A percentile compares a stretch with the other conserved stretches of the same genome.
These are phyloP conservation scores for Lichtheimia ramosa DNA, from an alignment of 371 early-diverging fungal genomes.

Conservation along the genomic window DNA sequence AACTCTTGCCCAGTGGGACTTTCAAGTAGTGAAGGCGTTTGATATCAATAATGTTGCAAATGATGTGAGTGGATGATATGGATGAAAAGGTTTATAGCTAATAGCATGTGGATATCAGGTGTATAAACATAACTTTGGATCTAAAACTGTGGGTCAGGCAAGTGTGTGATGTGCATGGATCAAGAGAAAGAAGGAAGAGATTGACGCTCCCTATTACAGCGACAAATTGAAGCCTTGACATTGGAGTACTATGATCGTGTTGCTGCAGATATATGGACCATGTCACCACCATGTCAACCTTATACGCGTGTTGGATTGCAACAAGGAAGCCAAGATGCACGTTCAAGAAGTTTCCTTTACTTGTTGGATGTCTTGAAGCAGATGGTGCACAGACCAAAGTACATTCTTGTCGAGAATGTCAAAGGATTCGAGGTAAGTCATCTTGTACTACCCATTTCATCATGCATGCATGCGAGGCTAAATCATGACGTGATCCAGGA, in stretches of 20 bases:
- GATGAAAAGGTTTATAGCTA: not conserved
- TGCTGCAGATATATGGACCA: conserved; percentile 76
- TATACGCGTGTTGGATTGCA: conserved; percentile 80
- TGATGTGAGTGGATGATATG: conserved; percentile 39
- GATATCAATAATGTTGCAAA: conserved; percentile 84
- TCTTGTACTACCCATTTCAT: not conserved
- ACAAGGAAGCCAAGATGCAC: conserved; percentile 72
- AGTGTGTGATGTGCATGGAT: not conserved
- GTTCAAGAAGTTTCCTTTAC: conserved; percentile 76
- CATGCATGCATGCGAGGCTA: not conserved
- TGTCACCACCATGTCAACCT: conserved; percentile 88
- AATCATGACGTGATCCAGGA: conserved; percentile 24
- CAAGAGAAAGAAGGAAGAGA: not conserved
- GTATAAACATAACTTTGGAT: conserved; percentile 76
- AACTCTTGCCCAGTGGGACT: conserved; percentile 52
- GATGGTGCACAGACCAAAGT: conserved; percentile 63
- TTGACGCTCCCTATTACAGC: conserved; percentile 1
- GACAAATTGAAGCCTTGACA: conserved; percentile 64
- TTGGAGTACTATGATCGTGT: conserved; percentile 61
- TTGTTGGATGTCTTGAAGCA: conserved; percentile 62
- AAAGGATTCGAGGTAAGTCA: conserved; percentile 73
- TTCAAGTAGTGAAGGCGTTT: conserved; percentile 69
- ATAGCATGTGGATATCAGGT: conserved; percentile 18
- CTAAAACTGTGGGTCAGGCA: conserved; percentile 66
- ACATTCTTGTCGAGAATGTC: conserved; percentile 82